Evolutionary conservation across 148 eudicot genomes (phyloP), one percentile per base, ranked within the genome.

Genomic region (Vaccinium myrtillus): DNA sequence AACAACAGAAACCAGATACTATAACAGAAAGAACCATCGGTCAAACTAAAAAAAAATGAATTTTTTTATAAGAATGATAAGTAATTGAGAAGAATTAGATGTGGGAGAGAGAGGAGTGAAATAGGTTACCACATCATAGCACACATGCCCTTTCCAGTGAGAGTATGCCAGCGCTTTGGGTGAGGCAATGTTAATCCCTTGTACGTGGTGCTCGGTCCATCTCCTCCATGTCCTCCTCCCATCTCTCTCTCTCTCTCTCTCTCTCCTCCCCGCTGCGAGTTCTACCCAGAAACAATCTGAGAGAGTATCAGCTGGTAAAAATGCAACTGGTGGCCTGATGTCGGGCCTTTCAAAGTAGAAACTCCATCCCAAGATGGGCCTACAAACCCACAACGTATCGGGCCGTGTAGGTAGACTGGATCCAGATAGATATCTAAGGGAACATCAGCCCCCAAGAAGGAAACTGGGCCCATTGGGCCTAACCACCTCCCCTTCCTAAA

Each of bases 141-240:
- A 56, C 98, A 94, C 88, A 94, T 85, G 90, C 98, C 98, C 87
- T 94, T 94, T 46, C 98, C 95, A 36, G 95, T 93, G 84, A 94
- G 83, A 19, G 90, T 83, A 74, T 94, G 98, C 98, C 98, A 94
- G 10, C 98, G 94, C 82, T 94, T 94, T 0, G 98, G 98, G 10
- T 92, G 91, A 83, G 93, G 95, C 71, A 93, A 10, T 0, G 95
- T 91, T n/a, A 94, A 82, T 6, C 95, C 98, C 78, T 92, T 93
- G 92, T 86, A 92, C 1, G 94, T 93, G 1, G 84, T 87, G 71
- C 93, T 91, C 78, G 90, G 91, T 19, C 91, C 91, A 50, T 55
- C 36, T 55, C 81, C 81, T 78, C 92, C 90, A 81, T 88, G 90
- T 0, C 90, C 93, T 50, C 88, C 94, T 51, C 91, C 84, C 87